phyloP scores from a whole-genome alignment of 2,329 filamentous ascomycete species.

The Aspergillus oerlinghausenensis region DNA sequence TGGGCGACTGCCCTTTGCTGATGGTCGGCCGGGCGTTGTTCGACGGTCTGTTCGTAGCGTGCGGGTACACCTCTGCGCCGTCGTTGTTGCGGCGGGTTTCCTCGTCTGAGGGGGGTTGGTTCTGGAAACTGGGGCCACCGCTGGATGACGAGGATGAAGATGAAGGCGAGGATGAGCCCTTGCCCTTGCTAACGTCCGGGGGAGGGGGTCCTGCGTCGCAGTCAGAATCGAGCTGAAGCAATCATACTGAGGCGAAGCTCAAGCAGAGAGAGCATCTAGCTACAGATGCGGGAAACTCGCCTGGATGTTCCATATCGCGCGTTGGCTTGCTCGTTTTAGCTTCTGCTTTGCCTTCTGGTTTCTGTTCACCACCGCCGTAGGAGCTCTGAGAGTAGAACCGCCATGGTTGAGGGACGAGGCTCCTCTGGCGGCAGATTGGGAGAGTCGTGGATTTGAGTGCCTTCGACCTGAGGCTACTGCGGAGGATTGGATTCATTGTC shows the following conservation, averaged over 20 bases:
- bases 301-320: conserved; percentile 21
- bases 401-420: background rate
- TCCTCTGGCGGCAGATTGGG: background rate
- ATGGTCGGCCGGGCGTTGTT: conserved; percentile 34
- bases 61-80: conserved; percentile 4
- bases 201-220: conserved; percentile 16
- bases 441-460: background rate
- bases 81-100: background rate
- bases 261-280: background rate
- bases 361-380: conserved; percentile 14
- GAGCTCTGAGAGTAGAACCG: conserved; percentile 17
- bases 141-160: background rate
- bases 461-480: conserved; percentile 1
- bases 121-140: background rate
- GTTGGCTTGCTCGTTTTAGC: conserved; percentile 11
- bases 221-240: background rate
- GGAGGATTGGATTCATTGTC: conserved; percentile 3
- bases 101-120: background rate
- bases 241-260: too few species aligned
- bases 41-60: conserved; percentile 19
- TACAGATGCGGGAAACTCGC: background rate
- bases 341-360: conserved; percentile 3
- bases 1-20: conserved; percentile 26
- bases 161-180: conserved; percentile 1
- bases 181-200: conserved; percentile 13